These are phyloP conservation scores for Monascus purpureus DNA, from an alignment of 495 filamentous ascomycete genomes.

Conservation along the genomic window DNA sequence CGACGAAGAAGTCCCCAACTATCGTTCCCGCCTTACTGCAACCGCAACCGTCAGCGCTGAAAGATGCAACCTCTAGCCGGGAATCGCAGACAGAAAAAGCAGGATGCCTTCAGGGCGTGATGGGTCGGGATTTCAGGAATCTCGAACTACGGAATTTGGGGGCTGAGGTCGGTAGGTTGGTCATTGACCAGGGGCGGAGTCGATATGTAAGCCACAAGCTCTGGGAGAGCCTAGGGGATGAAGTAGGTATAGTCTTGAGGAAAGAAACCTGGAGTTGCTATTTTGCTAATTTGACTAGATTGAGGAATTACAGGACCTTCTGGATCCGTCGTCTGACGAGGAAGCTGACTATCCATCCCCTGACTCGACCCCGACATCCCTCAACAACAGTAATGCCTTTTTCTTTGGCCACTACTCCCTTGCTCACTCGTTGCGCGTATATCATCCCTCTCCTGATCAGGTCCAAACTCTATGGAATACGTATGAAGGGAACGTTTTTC, in stretches of 20 bases:
- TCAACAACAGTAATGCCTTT: constrained; percentile 52
- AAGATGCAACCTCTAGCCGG: no score
- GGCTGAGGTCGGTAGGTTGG: constrained; percentile 65
- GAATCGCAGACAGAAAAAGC: background rate
- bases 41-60: background rate
- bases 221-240: constrained; percentile 78
- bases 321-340: constrained; percentile 49
- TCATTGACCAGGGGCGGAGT: constrained; percentile 67
- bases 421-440: constrained; percentile 28
- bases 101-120: constrained; percentile 4
- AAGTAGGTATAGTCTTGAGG: no score
- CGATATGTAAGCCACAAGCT: constrained; percentile 82
- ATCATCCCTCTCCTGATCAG: constrained; percentile 43
- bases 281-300: constrained; percentile 38
- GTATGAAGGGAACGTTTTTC: constrained; percentile 58
- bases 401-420: constrained; percentile 55
- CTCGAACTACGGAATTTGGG: constrained; percentile 27
- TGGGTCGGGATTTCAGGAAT: constrained; percentile 14
- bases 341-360: constrained; percentile 49
- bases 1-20: no score
- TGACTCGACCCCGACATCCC: constrained; percentile 29
- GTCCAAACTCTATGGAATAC: constrained; percentile 54
- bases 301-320: constrained; percentile 56
- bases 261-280: no score
- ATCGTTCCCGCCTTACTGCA: background rate